phyloP scores from a whole-genome alignment of 2,329 filamentous ascomycete species.

The Alternaria triticimaculans region DNA sequence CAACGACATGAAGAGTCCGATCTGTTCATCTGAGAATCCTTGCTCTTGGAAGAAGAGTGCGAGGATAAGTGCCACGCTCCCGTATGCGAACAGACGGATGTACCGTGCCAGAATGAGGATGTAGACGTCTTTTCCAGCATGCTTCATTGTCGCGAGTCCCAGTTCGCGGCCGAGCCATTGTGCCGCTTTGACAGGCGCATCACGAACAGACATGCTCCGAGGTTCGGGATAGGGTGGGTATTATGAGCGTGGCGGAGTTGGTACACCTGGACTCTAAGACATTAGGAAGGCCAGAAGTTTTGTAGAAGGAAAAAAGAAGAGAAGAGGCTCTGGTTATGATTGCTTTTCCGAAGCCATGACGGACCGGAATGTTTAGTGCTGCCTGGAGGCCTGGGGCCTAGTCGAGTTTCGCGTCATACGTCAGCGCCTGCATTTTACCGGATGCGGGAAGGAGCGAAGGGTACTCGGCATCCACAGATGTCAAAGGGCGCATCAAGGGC shows the following conservation, averaged over 20 bases:
- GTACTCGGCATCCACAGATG: constrained; percentile 1
- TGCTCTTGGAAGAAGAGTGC: constrained; percentile 47
- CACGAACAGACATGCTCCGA: constrained; percentile 20
- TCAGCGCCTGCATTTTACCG: constrained; percentile 13
- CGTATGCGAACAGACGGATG: constrained; percentile 48
- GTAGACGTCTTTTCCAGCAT: constrained; percentile 38
- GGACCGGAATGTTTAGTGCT: constrained; percentile 4
- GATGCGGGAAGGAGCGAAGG: constrained; percentile 8
- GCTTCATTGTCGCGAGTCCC: constrained; percentile 37
- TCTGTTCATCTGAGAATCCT: constrained; percentile 44
- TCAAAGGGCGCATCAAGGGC: constrained; percentile 1
- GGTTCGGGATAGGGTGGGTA: not conserved
- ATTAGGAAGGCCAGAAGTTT: not conserved
- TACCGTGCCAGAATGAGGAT: constrained; percentile 47
- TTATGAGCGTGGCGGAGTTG: not conserved
- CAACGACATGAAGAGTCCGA: constrained; percentile 51
- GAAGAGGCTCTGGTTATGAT: not conserved
- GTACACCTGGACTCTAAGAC: not conserved
- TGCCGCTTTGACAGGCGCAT: constrained; percentile 9
- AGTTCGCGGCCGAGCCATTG: constrained; percentile 39
- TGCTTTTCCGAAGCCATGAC: constrained; percentile 14
- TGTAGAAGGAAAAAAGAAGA: not conserved
- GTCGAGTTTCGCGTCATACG: constrained; percentile 9
- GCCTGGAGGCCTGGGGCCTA: constrained; percentile 18
- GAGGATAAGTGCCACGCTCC: constrained; percentile 45